Evolutionary conservation across 306 rosid genomes (phyloP), one percentile per base, ranked within the genome.

Genomic region (Mucuna pruriens): DNA sequence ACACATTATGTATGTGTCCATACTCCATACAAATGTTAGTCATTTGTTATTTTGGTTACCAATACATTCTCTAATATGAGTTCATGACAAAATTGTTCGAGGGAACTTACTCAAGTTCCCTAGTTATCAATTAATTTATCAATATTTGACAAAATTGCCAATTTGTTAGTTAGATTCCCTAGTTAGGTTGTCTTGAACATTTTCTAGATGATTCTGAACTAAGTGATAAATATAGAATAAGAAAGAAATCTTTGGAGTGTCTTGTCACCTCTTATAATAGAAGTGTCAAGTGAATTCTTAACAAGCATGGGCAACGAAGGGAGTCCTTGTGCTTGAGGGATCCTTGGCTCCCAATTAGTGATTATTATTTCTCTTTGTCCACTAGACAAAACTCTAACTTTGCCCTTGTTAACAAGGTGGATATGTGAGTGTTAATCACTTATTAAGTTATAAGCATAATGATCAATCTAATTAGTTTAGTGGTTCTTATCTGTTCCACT

Each of bases 211-310:
- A 45, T 75, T 75, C 34, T 61, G 19, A 61, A 45, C 61, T 9
- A 10, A 44, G 16, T 9, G n/a, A 51, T 9, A 34, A 33, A 36
- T 5, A 31, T 34, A 36, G 52, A 20, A 34, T 20, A 19, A 46
- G 39, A 46, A 63, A 42, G 29, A 64, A 63, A 64, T 34, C 51
- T 64, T 77, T 26, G 7, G 46, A 62, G 20, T 62, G 67, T 58
- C 40, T 29, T 62, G 62, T 76, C 73, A 63, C 36, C 17, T 76
- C 31, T 2, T 45, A 48, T 63, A 22, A 77, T 48, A 36, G 74
- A 63, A 9, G n/a, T 77, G 81, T 77, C 52, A 75, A 61, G 36
- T 17, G 65, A 49, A 72, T 34, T 72, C 77, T 51, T 34, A 72
- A 52, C 65, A 33, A 51, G 34, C 44, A 49, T 54, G 77, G 46